Percentiles rank a stretch among this genome's conserved stretches.
These are phyloP conservation scores for Beauveria australis DNA, from an alignment of 2,329 filamentous ascomycete genomes.

Conservation along the genomic window DNA sequence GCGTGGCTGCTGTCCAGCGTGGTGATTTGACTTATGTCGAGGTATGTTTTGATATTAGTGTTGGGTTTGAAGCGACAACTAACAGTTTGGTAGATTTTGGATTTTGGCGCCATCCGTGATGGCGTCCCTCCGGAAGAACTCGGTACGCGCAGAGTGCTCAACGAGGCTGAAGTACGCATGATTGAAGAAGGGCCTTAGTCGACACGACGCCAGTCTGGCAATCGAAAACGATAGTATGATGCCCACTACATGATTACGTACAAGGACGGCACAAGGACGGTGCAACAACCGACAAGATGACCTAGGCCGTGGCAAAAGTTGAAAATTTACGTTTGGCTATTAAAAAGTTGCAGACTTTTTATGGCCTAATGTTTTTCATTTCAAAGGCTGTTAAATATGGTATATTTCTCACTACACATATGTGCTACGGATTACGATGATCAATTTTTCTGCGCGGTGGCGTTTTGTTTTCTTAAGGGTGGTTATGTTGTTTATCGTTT, in stretches of 20 bases:
- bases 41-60: slow-evolving; percentile 42
- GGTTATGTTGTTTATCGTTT: neutral
- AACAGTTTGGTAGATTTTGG: slow-evolving; percentile 62
- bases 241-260: neutral
- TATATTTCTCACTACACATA: neutral
- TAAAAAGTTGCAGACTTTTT: neutral
- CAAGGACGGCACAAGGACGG: neutral
- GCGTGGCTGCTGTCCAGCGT: slow-evolving; percentile 91
- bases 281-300: neutral
- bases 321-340: neutral
- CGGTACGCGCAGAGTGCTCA: slow-evolving; percentile 67
- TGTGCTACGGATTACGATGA: neutral
- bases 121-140: slow-evolving; percentile 70
- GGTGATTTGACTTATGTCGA: slow-evolving; percentile 92
- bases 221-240: neutral
- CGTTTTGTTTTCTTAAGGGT: neutral
- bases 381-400: neutral
- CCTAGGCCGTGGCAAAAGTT: neutral
- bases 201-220: neutral
- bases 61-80: slow-evolving; percentile 20
- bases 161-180: slow-evolving; percentile 46
- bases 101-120: slow-evolving; percentile 91
- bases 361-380: neutral
- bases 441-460: neutral
- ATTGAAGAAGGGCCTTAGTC: slow-evolving; percentile 35